Conservation (phyloP, 768 basidiomycete genomes). For the Pisolithus marmoratus region DNA sequence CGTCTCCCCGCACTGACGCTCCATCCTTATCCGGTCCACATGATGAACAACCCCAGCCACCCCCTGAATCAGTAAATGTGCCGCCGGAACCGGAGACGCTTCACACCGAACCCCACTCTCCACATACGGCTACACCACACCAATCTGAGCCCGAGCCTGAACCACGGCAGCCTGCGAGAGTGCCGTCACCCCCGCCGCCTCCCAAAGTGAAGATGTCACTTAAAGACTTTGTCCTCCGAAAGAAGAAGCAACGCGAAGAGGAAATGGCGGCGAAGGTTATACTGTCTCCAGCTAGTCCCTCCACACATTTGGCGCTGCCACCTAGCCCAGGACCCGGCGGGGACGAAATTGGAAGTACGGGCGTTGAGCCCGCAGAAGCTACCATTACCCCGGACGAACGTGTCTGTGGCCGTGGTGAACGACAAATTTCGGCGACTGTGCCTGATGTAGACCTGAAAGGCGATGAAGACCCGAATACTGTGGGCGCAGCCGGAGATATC, state of each 20-base stretch:
- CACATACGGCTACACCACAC: constrained; percentile 1
- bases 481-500: too few relatives aligned
- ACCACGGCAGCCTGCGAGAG: constrained; percentile 5
- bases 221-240: constrained; percentile 52
- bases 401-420: neutral
- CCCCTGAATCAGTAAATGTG: neutral
- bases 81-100: neutral
- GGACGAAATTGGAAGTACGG: constrained; percentile 11
- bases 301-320: constrained; percentile 7
- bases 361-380: neutral
- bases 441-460: too few relatives aligned
- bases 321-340: constrained; percentile 20
- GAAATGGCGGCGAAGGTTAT: constrained; percentile 28
- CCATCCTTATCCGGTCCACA: neutral
- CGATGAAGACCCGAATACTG: too few relatives aligned
- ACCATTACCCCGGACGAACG: neutral
- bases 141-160: constrained; percentile 10
- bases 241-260: constrained; percentile 48
- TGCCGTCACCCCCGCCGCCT: constrained; percentile 27
- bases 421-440: too few relatives aligned
- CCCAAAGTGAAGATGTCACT: constrained; percentile 54
- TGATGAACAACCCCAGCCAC: too few relatives aligned
- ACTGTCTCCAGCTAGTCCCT: constrained; percentile 15
- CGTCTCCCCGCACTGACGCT: neutral
- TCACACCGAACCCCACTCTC: neutral